A percentile compares a stretch with the other conserved stretches of the same genome.
Evolutionary conservation across 345 rosid species (phyloP).

Genomic region (Ceriops tagal): DNA sequence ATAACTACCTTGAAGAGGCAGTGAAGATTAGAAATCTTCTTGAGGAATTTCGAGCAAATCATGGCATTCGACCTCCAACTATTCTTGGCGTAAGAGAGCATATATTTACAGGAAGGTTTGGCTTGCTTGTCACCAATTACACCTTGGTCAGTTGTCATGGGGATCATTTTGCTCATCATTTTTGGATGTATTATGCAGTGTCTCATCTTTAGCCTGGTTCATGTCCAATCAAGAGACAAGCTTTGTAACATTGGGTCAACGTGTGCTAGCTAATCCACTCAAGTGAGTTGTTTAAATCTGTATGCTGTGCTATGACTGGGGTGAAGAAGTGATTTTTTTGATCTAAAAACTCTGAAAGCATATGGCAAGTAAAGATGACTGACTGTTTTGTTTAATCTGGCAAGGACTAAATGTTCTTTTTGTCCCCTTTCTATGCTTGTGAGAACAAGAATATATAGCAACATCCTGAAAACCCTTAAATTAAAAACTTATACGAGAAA

Average conservation of each 20-base stretch:
- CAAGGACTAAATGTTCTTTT: too few species aligned
- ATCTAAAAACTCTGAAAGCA: too few species aligned
- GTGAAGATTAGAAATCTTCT: conserved; percentile 97
- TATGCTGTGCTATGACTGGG: background rate
- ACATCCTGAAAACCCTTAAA: too few species aligned
- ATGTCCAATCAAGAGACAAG: conserved; percentile 99
- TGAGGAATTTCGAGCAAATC: conserved; percentile 83
- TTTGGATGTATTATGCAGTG: conserved; percentile 58
- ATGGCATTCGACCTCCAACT: conserved; percentile 92
- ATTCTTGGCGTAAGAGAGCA: conserved; percentile 96
- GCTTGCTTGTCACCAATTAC: conserved; percentile 5
- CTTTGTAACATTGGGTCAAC: conserved; percentile 95
- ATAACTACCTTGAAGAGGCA: conserved; percentile 97
- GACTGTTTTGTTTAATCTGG: too few species aligned
- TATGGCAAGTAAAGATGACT: too few species aligned
- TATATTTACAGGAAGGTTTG: conserved; percentile 95
- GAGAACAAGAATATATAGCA: too few species aligned
- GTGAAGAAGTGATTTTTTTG: background rate
- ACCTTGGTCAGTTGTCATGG: conserved; percentile 6
- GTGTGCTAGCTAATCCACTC: conserved; percentile 85
- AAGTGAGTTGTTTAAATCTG: conserved; percentile 58
- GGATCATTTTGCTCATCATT: conserved; percentile 20
- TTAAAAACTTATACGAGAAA: too few species aligned
- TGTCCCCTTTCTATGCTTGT: too few species aligned
- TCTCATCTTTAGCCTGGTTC: conserved; percentile 95